A percentile compares a stretch with the other conserved stretches of the same genome.
These are phyloP conservation scores for Kwoniella sp. DNA, from an alignment of 768 basidiomycete genomes.

Conservation along the genomic window DNA sequence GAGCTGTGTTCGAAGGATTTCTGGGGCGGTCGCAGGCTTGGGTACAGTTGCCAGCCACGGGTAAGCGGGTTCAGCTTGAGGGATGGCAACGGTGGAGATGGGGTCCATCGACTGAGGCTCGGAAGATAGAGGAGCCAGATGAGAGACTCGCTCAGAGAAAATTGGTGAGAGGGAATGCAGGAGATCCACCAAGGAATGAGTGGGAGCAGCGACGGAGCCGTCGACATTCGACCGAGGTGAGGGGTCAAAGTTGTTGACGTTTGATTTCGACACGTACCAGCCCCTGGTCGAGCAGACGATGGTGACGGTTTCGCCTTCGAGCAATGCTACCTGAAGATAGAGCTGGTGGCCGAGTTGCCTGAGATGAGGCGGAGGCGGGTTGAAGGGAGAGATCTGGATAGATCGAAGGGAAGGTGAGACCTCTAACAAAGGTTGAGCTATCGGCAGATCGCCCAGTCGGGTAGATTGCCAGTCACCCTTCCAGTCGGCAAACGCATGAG, in stretches of 20 bases:
- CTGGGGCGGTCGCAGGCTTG: constrained; percentile 46
- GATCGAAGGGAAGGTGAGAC: constrained; percentile 50
- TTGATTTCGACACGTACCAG: constrained; percentile 58
- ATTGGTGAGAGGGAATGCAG: constrained; percentile 57
- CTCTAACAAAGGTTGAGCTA: constrained; percentile 38
- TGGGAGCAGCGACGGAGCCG: constrained; percentile 27
- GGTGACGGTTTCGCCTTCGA: constrained; percentile 58
- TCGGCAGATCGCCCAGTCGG: constrained; percentile 36
- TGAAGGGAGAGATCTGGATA: constrained; percentile 58
- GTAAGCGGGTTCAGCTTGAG: constrained; percentile 57
- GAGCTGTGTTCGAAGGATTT: constrained; percentile 57
- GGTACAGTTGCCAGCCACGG: constrained; percentile 57
- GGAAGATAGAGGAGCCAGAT: constrained; percentile 41
- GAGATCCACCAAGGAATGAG: constrained; percentile 58
- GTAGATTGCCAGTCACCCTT: constrained; percentile 33
- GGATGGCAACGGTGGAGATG: constrained; percentile 57
- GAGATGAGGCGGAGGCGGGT: constrained; percentile 58
- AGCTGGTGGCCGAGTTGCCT: constrained; percentile 58
- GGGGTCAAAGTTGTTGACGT: constrained; percentile 57
- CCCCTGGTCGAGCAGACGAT: constrained; percentile 58
- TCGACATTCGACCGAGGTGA: constrained; percentile 49
- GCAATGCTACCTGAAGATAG: constrained; percentile 57
- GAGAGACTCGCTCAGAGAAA: constrained; percentile 51
- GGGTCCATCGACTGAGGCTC: constrained; percentile 43
- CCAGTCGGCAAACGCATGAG: constrained; percentile 53